Evolutionary conservation across 2,329 filamentous ascomycete species (phyloP).

Genomic region (Talaromyces sp.): DNA sequence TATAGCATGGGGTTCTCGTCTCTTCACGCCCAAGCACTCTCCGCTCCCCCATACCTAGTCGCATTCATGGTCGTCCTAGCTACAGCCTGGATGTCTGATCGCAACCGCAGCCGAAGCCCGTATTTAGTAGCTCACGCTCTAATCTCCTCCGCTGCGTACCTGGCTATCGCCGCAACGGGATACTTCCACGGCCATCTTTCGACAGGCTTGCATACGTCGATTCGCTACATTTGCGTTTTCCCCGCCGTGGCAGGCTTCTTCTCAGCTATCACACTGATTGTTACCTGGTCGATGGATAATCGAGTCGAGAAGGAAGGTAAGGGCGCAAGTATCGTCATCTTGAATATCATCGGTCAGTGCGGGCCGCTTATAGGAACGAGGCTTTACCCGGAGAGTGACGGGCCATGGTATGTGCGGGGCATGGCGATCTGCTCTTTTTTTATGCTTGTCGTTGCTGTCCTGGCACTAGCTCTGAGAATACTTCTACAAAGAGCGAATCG

Average conservation of each 20-base stretch:
- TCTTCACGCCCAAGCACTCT: constrained; percentile 72
- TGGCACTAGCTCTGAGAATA: constrained; percentile 59
- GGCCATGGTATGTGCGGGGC: constrained; percentile 64
- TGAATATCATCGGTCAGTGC: constrained; percentile 81
- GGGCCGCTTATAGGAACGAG: constrained; percentile 72
- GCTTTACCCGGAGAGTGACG: constrained; percentile 62
- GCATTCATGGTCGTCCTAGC: constrained; percentile 72
- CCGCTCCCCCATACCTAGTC: constrained; percentile 78
- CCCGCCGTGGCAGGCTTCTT: constrained; percentile 82
- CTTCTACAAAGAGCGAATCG: constrained; percentile 58
- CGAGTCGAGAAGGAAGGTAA: constrained; percentile 69
- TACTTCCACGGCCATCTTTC: constrained; percentile 45
- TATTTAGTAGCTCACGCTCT: constrained; percentile 72
- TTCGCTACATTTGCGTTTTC: constrained; percentile 74
- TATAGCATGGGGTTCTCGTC: constrained; percentile 70
- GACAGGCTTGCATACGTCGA: constrained; percentile 36
- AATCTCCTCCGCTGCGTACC: constrained; percentile 66
- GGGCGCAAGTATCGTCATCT: constrained; percentile 74
- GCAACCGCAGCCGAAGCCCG: constrained; percentile 60
- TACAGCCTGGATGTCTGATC: constrained; percentile 74
- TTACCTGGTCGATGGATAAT: constrained; percentile 90
- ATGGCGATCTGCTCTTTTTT: constrained; percentile 66
- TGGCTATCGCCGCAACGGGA: constrained; percentile 61
- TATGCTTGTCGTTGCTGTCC: constrained; percentile 62
- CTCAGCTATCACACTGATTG: constrained; percentile 78